These are phyloP conservation scores for Suillus sp. DNA, from an alignment of 768 basidiomycete species.

Conservation along the genomic window DNA sequence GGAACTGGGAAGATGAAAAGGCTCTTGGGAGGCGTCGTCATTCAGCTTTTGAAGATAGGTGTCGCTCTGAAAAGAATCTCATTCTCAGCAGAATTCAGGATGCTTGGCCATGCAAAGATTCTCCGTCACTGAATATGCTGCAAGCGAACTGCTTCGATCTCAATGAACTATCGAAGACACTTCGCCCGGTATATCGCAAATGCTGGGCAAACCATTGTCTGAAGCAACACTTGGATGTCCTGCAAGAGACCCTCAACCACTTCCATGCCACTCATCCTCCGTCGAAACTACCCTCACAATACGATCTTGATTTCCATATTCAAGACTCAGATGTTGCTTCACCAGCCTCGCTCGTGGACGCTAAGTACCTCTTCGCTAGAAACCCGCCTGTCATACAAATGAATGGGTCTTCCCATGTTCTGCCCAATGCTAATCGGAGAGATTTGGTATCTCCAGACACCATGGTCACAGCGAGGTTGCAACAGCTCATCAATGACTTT, in stretches of 20 bases:
- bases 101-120: neutral
- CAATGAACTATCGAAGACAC: neutral
- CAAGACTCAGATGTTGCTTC: neutral
- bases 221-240: neutral
- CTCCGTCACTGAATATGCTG: neutral
- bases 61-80: neutral
- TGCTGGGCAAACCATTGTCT: neutral
- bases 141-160: neutral
- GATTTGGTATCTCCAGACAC: neutral
- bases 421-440: neutral
- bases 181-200: neutral
- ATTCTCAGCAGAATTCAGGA: neutral
- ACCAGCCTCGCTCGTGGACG: neutral
- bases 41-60: neutral
- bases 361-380: slow-evolving; percentile 12
- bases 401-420: neutral
- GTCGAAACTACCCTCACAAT: neutral
- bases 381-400: slow-evolving; percentile 6
- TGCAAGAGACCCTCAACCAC: neutral
- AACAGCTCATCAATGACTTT: slow-evolving; percentile 12
- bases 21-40: neutral
- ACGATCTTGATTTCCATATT: neutral
- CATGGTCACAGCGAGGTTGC: slow-evolving; percentile 3
- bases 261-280: neutral
- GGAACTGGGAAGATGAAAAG: neutral